These are phyloP conservation scores for Candida sanyaensis DNA, from an alignment of 1,139 yeast species.

Conservation along the genomic window DNA sequence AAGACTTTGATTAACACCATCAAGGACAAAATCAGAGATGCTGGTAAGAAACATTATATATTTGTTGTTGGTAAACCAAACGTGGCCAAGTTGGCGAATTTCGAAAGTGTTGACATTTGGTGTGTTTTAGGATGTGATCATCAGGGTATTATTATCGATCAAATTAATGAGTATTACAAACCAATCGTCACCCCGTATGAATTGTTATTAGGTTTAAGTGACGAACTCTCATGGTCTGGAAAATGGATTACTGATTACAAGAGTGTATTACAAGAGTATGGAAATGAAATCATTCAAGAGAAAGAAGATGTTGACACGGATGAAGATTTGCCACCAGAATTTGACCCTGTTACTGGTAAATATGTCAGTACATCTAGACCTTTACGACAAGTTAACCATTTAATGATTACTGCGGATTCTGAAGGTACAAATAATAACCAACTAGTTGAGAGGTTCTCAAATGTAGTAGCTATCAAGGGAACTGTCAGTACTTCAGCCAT, in stretches of 20 bases:
- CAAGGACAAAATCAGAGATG: slow-evolving; percentile 58
- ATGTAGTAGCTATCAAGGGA: slow-evolving; percentile 63
- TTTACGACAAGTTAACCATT: slow-evolving; percentile 63
- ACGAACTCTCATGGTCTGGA: slow-evolving; percentile 85
- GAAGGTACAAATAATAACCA: slow-evolving; percentile 25
- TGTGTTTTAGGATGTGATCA: slow-evolving; percentile 93
- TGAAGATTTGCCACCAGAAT: slow-evolving; percentile 66
- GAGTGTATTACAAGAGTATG: slow-evolving; percentile 41
- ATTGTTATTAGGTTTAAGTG: slow-evolving; percentile 72
- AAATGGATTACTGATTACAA: slow-evolving; percentile 86
- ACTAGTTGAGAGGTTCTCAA: slow-evolving; percentile 60
- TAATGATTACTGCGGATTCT: slow-evolving; percentile 49
- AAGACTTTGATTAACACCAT: slow-evolving; percentile 62
- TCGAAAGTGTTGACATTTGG: slow-evolving; percentile 91
- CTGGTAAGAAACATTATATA: slow-evolving; percentile 88
- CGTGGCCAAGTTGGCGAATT: slow-evolving; percentile 93
- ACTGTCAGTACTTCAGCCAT: slow-evolving; percentile 91
- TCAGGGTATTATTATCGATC: slow-evolving; percentile 86
- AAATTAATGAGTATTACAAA: slow-evolving; percentile 75
- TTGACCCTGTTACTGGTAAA: slow-evolving; percentile 86
- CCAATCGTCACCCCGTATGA: slow-evolving; percentile 96
- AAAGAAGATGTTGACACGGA: slow-evolving; percentile 18
- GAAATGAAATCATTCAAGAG: slow-evolving; percentile 22
- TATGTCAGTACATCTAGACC: slow-evolving; percentile 73
- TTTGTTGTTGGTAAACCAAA: slow-evolving; percentile 99